Conservation (phyloP, 2,329 filamentous ascomycete species). For the Diaporthe amygdali region DNA sequence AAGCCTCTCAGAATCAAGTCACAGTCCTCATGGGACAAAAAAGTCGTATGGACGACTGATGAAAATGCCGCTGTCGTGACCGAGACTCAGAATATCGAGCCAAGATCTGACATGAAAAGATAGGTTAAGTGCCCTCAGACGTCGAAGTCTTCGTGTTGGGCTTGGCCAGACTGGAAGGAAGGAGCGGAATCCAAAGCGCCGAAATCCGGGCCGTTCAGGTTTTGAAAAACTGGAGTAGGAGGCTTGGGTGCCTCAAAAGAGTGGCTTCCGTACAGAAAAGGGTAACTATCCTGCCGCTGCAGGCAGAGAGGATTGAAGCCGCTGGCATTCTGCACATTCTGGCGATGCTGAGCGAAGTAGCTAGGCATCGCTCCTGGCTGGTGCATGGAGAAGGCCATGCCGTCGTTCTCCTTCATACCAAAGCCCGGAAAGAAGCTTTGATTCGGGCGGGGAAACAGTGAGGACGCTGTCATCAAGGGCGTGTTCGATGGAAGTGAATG, state of each 20-base stretch:
- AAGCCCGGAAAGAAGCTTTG: not conserved
- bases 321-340: slow-evolving; percentile 25
- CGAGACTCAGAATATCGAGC: not conserved
- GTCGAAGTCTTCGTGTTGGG: slow-evolving; percentile 9
- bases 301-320: slow-evolving; percentile 41
- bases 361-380: not conserved
- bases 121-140: not conserved
- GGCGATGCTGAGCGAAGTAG: slow-evolving; percentile 16
- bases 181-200: slow-evolving; percentile 5
- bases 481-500: slow-evolving; percentile 22
- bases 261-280: not conserved
- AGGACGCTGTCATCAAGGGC: slow-evolving; percentile 16
- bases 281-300: slow-evolving; percentile 35
- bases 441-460: slow-evolving; percentile 1
- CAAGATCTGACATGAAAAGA: not conserved
- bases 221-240: slow-evolving; percentile 1
- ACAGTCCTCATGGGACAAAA: not conserved
- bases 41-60: not conserved
- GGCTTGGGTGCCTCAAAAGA: slow-evolving; percentile 15
- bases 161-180: slow-evolving; percentile 16
- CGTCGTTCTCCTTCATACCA: slow-evolving; percentile 31
- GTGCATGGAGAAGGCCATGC: slow-evolving; percentile 26
- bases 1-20: not conserved
- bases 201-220: slow-evolving; percentile 5
- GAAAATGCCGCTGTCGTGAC: not conserved